phyloP scores from a whole-genome alignment of 139 green algal species.

The Auxenochlorella pyrenoidosa region DNA sequence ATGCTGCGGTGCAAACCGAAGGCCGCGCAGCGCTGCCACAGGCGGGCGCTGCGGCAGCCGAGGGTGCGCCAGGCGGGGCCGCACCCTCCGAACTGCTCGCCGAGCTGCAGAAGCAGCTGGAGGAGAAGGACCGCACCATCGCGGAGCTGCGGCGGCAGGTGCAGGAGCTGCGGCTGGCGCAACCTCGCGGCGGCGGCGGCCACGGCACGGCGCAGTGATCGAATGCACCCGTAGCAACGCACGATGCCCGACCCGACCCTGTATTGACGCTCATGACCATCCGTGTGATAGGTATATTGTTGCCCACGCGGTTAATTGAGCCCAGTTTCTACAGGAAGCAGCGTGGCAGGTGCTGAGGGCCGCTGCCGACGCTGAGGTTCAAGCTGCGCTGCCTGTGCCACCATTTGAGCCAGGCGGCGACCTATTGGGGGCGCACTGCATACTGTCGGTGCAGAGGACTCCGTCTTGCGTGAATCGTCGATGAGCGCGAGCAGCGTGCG shows the following conservation, averaged over 20 bases:
- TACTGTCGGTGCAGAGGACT: no score
- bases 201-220: neutral
- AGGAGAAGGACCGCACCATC: conserved; percentile 38
- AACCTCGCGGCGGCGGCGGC: neutral
- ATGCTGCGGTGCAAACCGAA: neutral
- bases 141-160: conserved; percentile 22
- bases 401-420: no score
- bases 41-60: neutral
- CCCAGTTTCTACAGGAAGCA: no score
- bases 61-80: neutral
- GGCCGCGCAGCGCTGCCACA: neutral
- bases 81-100: neutral
- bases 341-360: no score
- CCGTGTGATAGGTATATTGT: no score
- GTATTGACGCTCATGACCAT: no score
- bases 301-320: no score
- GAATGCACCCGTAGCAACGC: neutral
- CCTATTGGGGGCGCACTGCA: no score
- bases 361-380: no score
- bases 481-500: no score
- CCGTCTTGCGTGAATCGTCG: no score
- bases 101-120: conserved; percentile 30
- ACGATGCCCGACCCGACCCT: neutral
- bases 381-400: no score
- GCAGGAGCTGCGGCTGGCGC: conserved; percentile 24